Base-by-base conservation (phyloP, 371 early-diverging fungal genomes). In the Lichtheimia hyalospora region DNA sequence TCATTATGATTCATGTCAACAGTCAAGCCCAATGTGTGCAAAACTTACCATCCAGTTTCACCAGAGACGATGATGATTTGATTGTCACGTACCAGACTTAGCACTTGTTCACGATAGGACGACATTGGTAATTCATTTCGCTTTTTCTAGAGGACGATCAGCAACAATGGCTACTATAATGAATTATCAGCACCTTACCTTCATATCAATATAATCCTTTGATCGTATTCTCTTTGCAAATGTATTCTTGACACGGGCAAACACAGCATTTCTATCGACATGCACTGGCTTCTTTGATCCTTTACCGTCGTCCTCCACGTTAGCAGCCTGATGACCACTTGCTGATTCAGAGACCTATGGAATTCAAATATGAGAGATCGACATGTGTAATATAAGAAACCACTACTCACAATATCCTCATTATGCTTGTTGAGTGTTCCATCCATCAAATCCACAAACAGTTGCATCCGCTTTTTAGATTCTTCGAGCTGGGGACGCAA, bases 31-130 rank as follows among this genome's bases (percentile, higher is more conserved):
- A 50, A 5, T 23, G 20, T 20, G 20, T 50, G 2, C 2, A 18
- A 21, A n/a, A 34, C 15, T 63, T 60, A 59, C 70, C 75, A 92
- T 43, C 98, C 99, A 3, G 99, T 97, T 54, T 91, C 95, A 15
- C 96, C 99, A 7, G 88, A 77, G 15, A 97, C 71, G 44, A 96
- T 83, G n/a, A 87, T 64, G 3, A 93, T 87, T 54, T 87, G 86
- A 51, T 90, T 70, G 7, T 64, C 66, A 41, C 83, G 71, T 20
- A 92, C 54, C 3, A 78, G 40, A 0, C 75, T 60, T 28, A 89
- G 34, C 24, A 93, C 72, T 18, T 84, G 75, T 8, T 85, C 66
- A 43, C 83, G 76, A 64, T 86, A 84, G 4, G 74, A 71, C 48
- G 68, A 70, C 21, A 92, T 86, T 0, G 92, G 92, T 5, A 93